A percentile compares a stretch with the other conserved stretches of the same genome.
phyloP scores from a whole-genome alignment of 352 stramenopile genomes.

The Pythium folliculosum region DNA sequence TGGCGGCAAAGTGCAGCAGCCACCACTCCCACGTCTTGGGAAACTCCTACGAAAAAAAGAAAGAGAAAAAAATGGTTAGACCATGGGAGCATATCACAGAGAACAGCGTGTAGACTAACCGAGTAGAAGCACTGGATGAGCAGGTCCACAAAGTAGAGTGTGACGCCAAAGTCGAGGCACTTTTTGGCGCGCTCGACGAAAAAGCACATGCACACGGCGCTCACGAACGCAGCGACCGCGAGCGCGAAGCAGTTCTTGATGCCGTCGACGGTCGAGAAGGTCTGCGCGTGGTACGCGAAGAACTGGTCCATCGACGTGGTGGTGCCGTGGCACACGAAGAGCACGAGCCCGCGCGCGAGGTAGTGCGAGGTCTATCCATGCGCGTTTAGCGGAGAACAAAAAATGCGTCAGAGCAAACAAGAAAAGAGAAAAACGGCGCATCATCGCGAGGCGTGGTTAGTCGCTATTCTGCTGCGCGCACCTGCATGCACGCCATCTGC shows the following conservation, averaged over 20 bases:
- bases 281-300: conserved; percentile 85
- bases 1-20: conserved; percentile 71
- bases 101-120: conserved; percentile 31
- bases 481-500: conserved; percentile 89
- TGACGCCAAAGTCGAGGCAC: conserved; percentile 90
- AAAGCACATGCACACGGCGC: conserved; percentile 70
- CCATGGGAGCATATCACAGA: neutral
- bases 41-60: conserved; percentile 53
- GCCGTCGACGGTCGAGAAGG: conserved; percentile 69
- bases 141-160: conserved; percentile 88
- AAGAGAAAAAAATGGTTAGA: conserved; percentile 5
- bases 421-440: neutral
- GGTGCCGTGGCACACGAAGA: conserved; percentile 75
- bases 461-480: conserved; percentile 21
- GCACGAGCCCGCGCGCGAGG: conserved; percentile 64
- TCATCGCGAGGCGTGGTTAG: neutral
- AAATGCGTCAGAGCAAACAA: neutral
- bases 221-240: conserved; percentile 52
- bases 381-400: too few species aligned
- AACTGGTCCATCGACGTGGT: conserved; percentile 78
- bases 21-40: conserved; percentile 89
- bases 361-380: conserved; percentile 74
- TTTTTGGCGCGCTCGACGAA: conserved; percentile 91
- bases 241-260: conserved; percentile 84
- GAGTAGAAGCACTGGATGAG: conserved; percentile 83